Evolutionary conservation across 805 yeast genomes (phyloP), one percentile per base, ranked within the genome.

Genomic region (Candida ascalaphidarum): DNA sequence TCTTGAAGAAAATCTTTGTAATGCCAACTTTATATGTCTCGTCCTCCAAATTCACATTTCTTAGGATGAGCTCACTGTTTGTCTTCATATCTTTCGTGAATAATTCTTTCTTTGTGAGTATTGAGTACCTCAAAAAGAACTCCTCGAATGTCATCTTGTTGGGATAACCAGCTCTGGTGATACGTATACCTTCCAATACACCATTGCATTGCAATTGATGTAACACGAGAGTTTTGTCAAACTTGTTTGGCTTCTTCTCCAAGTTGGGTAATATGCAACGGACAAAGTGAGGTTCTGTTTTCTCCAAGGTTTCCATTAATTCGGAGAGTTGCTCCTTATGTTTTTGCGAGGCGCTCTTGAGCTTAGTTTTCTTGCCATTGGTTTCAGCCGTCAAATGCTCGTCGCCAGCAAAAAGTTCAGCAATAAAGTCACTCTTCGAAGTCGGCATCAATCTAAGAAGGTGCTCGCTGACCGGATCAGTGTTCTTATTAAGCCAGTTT

Each of bases 121-220:
- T 71, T 17, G 71, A 71, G 50, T 92, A 92, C 30, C 95, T 68
- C 21, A 62, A 66, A 28, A 70, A 73, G 56, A 92, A 92, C 26
- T 84, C 89, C 25, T 77, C 72, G 52, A 88, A 89, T 17, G 77
- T 73, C 48, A 89, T 74, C 39, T 96, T 72, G 53, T 92, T 92
- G 4, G 99, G 99, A 52, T 81, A 92, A 2, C 99, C 99, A 7
- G 95, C 85, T 39, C 99, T 71, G 0, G 97, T 95, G 34, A 92
- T 92, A 53, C 98, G 71, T 17, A 92, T 92, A 36, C 99, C 99
- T 63, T 92, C 99, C 28, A 92, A 59, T 11, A 92, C 99, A 70
- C 99, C 99, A 48, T 92, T 92, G 48, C 97, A 92, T 37, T 96
- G 68, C 36, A 92, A 64, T 56, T 92, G 99, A 29, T 82, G 89